Percentiles rank a stretch among this genome's conserved stretches.
Evolutionary conservation across 768 basidiomycete genomes (phyloP).

Genomic region (Termitomyces sp.): DNA sequence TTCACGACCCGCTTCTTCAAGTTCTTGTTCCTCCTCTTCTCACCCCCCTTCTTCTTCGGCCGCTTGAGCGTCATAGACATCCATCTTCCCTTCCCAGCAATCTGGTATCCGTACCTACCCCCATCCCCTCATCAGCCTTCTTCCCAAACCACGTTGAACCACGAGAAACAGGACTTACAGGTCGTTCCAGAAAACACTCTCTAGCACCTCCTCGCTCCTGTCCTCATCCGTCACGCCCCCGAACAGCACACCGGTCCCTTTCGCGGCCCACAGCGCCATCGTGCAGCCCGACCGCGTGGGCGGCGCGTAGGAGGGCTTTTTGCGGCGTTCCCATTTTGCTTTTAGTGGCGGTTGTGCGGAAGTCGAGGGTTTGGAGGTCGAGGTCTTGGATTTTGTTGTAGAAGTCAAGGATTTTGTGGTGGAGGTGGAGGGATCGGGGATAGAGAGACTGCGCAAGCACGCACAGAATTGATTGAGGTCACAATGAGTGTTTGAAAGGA

Average conservation of each 20-base stretch:
- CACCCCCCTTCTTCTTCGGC: constrained; percentile 52
- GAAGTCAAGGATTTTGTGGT: background rate
- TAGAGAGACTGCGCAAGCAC: background rate
- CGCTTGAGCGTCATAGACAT: constrained; percentile 71
- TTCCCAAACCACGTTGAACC: no score
- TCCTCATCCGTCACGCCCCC: constrained; percentile 90
- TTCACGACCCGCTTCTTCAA: constrained; percentile 10
- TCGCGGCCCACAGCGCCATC: constrained; percentile 76
- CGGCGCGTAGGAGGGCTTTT: constrained; percentile 67
- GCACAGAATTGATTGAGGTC: no score
- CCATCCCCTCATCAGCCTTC: background rate
- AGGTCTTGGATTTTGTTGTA: constrained; percentile 27
- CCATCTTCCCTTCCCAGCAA: constrained; percentile 75
- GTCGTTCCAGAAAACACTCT: constrained; percentile 87
- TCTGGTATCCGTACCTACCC: constrained; percentile 73
- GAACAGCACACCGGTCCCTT: constrained; percentile 73
- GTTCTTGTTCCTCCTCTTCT: constrained; percentile 35
- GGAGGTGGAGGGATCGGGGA: background rate
- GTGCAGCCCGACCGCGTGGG: constrained; percentile 76
- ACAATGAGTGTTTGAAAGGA: no score
- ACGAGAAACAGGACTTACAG: constrained; percentile 41
- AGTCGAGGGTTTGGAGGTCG: constrained; percentile 38
- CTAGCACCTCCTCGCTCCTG: constrained; percentile 75
- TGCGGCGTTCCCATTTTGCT: constrained; percentile 85
- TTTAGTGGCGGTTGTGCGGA: no score